Conservation (phyloP, 2,329 filamentous ascomycete species). For the Penicillium sp. region DNA sequence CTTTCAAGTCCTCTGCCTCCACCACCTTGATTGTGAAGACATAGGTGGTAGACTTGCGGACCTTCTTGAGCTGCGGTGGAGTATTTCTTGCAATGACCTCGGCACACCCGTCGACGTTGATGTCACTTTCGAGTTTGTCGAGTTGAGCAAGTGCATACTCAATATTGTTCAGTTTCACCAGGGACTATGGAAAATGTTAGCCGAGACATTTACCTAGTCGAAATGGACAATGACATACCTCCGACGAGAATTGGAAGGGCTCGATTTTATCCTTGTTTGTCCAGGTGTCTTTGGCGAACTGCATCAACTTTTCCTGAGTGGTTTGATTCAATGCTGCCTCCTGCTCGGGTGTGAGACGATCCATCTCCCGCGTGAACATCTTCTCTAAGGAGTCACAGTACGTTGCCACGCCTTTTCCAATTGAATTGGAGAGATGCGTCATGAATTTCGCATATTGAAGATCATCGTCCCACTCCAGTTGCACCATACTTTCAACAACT, state of each 20-base stretch:
- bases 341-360: constrained; percentile 83
- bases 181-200: constrained; percentile 61
- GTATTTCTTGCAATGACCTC: constrained; percentile 73
- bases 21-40: constrained; percentile 99
- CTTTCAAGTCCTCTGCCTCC: constrained; percentile 94
- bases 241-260: constrained; percentile 92
- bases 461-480: constrained; percentile 89
- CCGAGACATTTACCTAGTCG: background rate
- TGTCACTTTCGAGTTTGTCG: constrained; percentile 81
- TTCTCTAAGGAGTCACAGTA: constrained; percentile 92
- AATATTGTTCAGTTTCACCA: constrained; percentile 97
- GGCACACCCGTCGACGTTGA: constrained; percentile 90
- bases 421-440: constrained; percentile 83
- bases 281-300: constrained; percentile 91
- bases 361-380: constrained; percentile 87
- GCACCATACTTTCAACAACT: constrained; percentile 79
- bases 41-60: constrained; percentile 76
- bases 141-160: constrained; percentile 91
- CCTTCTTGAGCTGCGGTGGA: constrained; percentile 66
- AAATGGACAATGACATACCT: constrained; percentile 56
- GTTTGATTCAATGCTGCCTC: constrained; percentile 73
- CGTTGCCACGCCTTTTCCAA: constrained; percentile 75
- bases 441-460: constrained; percentile 95
- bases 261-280: constrained; percentile 88
- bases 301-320: constrained; percentile 87